Base-by-base conservation (phyloP, 2,329 filamentous ascomycete species). In the Emmonsiellopsis sp. region DNA sequence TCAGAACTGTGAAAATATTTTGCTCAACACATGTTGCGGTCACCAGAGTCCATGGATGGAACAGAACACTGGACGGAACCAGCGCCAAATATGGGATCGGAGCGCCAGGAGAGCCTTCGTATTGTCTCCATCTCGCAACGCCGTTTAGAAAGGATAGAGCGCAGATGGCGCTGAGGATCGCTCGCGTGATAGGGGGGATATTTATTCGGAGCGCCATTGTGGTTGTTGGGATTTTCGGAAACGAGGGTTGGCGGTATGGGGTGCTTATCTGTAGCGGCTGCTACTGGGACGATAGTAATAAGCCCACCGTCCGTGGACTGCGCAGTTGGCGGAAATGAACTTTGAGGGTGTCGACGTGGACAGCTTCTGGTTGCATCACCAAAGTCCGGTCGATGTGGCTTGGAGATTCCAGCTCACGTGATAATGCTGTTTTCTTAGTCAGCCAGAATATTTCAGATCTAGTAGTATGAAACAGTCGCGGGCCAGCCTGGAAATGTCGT, bases 41-140 rank as follows among this genome's bases (percentile, higher is more conserved):
- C 53, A 94, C 63, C 59, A 95, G 86, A 1, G 90, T 94, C 93
- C 93, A 98, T 0, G 93, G 93, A 66, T 95, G 96, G 64, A 88
- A 79, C 55, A 95, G 75, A 54, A 90, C 92, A 53, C 84, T 76
- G 62, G 88, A 84, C 6, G 93, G 93, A 43, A 97, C 83, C 57
- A 97, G 80, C 52, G 87, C 87, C 56, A 98, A 79, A 74, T 92
- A 97, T 56, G 92, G 89, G 55, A 93, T 83, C 61, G 63, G 68
- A 67, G 62, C 66, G 61, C 58, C 67, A 40, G 59, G 57, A 51
- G 61, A 63, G 9, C 68, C 67, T 13, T 86, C 88, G 82, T 70
- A 94, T 83, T 61, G 84, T 78, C 70, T 69, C 69, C 70, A 75
- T 68, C 72, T 64, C 49, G 72, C 72, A 60, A 87, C 85, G 73